A percentile compares a stretch with the other conserved stretches of the same genome.
phyloP scores from a whole-genome alignment of 345 rosid genomes.

The Ailanthus altissimus region DNA sequence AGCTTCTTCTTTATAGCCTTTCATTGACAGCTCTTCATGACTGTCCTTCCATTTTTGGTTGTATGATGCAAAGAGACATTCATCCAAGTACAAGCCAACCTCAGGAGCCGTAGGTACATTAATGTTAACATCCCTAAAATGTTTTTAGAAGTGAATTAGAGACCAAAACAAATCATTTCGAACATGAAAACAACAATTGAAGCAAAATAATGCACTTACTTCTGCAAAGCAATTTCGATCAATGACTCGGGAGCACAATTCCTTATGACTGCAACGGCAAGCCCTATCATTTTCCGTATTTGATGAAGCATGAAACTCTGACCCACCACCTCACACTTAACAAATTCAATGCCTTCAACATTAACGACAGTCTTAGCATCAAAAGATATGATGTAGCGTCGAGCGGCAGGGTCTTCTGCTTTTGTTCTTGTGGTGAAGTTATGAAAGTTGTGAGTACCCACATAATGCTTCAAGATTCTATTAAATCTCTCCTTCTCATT shows the following conservation, averaged over 20 bases:
- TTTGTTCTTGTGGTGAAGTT: conserved; percentile 88
- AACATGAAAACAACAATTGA: background rate
- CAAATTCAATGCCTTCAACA: conserved; percentile 77
- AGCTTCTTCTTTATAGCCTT: conserved; percentile 66
- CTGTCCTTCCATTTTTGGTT: conserved; percentile 78
- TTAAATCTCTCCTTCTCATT: conserved; percentile 79
- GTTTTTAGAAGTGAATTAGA: background rate
- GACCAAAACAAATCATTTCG: background rate
- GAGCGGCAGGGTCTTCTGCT: conserved; percentile 87
- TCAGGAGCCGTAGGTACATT: conserved; percentile 96
- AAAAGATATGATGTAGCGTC: conserved; percentile 71
- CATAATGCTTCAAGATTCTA: conserved; percentile 66
- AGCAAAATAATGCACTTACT: conserved; percentile 42
- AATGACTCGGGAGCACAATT: conserved; percentile 72
- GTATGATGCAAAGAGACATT: conserved; percentile 80
- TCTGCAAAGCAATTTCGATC: conserved; percentile 62
- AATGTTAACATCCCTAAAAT: conserved; percentile 61
- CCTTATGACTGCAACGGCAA: conserved; percentile 86
- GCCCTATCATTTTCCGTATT: conserved; percentile 90
- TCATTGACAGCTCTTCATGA: conserved; percentile 88
- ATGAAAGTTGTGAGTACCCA: conserved; percentile 93
- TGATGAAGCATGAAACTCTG: conserved; percentile 99
- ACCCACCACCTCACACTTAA: conserved; percentile 93
- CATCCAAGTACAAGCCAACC: conserved; percentile 93
- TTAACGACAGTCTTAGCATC: conserved; percentile 51